Conservation (phyloP, 2,329 filamentous ascomycete species). For the Ceratocystis papillata region DNA sequence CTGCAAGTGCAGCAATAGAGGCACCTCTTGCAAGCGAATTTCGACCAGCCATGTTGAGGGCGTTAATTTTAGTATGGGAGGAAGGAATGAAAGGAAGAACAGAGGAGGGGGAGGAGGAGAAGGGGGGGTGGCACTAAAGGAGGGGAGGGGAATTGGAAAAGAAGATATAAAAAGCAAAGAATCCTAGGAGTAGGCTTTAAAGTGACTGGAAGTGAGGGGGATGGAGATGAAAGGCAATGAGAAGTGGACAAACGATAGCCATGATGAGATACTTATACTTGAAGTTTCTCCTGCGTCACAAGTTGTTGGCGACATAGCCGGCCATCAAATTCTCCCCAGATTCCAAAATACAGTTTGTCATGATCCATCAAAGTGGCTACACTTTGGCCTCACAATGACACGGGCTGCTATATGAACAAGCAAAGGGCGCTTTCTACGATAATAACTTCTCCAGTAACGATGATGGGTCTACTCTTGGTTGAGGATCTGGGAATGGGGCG, state of each 20-base stretch:
- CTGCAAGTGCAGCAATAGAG: constrained; percentile 15
- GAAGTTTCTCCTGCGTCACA: neutral
- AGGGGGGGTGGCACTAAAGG: neutral
- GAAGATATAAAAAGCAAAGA: constrained; percentile 8
- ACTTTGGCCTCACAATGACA: neutral
- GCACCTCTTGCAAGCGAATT: constrained; percentile 11
- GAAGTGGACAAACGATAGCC: neutral
- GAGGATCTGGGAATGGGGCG: no score
- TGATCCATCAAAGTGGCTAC: neutral
- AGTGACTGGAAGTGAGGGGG: neutral
- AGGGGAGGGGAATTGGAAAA: neutral
- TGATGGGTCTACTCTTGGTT: neutral
- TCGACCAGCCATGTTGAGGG: constrained; percentile 18
- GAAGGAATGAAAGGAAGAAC: constrained; percentile 7
- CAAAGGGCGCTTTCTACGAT: neutral
- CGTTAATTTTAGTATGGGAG: neutral
- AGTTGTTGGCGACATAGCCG: neutral
- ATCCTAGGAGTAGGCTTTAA: neutral
- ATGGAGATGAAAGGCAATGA: neutral
- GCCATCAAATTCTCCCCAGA: neutral
- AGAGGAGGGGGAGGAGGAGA: constrained; percentile 6
- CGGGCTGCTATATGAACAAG: neutral
- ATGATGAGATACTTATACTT: constrained; percentile 3
- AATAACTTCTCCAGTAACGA: neutral
- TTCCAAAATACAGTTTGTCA: neutral